Base-by-base conservation (phyloP, 73 alveolate genomes). In the Paraurostyla sp. region DNA sequence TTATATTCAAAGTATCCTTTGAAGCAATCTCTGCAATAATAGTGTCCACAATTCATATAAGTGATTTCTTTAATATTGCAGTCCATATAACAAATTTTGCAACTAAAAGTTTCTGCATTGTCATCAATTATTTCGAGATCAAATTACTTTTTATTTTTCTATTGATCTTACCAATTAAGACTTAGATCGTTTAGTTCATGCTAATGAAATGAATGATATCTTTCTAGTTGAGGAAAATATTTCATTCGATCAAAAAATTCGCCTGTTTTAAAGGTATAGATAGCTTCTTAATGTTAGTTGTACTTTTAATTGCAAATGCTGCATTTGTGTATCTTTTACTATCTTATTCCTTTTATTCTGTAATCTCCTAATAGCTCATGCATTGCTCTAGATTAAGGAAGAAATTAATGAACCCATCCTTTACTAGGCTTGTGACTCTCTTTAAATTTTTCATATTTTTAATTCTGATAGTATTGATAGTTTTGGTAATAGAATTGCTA, bases 21-120 rank as follows among this genome's bases (percentile, higher is more conserved):
- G 46, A 76, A 51, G 78, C 76, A 46, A 22, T 76, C 69, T 6
- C 36, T 29, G 42, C 88, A 76, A 42, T 38, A 76, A 42, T 73
- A 73, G 46, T 73, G 87, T 4, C 87, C 87, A 73, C 87, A 73
- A 48, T 35, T 45, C 16, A 73, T 11, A 73, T 45, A 73, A 7
- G 32, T 50, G 35, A 73, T 73, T n/a, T 6, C 7, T 6, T 20
- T 40, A 2, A 73, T 45, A 7, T 20, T 1, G 7, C 7, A 4
- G 11, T 73, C 71, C 71, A 23, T 22, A 25, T 73, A 73, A 27
- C 88, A 76, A 41, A 76, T 76, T 35, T 32, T 57, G 27, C 88
- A 76, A 7, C 29, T 40, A 57, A 76, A 76, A 13, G 76, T 76
- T 27, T 76, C 88, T 32, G 62, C 88, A 51, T 51, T 40, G 42